A percentile compares a stretch with the other conserved stretches of the same genome.
phyloP scores from a whole-genome alignment of 2,329 filamentous ascomycete genomes.

The Penicillium sp. region DNA sequence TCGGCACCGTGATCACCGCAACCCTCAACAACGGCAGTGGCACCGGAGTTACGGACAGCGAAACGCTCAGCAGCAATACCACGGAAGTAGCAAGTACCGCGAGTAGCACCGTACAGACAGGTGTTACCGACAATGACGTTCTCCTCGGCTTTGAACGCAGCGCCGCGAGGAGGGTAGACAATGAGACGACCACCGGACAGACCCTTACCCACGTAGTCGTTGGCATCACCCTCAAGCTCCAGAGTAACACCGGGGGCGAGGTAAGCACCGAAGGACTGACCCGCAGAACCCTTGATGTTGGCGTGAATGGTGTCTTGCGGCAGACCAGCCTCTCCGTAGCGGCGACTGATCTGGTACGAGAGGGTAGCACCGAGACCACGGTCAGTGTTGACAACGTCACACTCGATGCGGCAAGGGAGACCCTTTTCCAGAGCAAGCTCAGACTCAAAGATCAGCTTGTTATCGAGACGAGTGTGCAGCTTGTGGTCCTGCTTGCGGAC shows the following conservation, averaged over 20 bases:
- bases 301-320: slow-evolving; percentile 93
- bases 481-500: slow-evolving; percentile 97
- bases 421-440: slow-evolving; percentile 95
- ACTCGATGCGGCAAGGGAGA: slow-evolving; percentile 88
- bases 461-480: slow-evolving; percentile 89
- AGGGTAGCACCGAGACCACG: slow-evolving; percentile 90
- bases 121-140: slow-evolving; percentile 93
- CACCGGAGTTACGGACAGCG: slow-evolving; percentile 94
- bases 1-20: slow-evolving; percentile 95
- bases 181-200: slow-evolving; percentile 91
- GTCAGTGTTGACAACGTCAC: slow-evolving; percentile 95
- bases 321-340: slow-evolving; percentile 84
- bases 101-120: slow-evolving; percentile 91
- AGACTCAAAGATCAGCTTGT: slow-evolving; percentile 94
- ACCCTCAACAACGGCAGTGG: slow-evolving; percentile 93
- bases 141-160: slow-evolving; percentile 94
- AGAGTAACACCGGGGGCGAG: slow-evolving; percentile 90
- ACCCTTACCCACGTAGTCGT: slow-evolving; percentile 97
- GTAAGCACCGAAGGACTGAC: slow-evolving; percentile 95
- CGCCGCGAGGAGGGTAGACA: slow-evolving; percentile 85
- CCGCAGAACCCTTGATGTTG: slow-evolving; percentile 94
- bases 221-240: slow-evolving; percentile 92
- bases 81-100: slow-evolving; percentile 92
- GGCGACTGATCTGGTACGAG: slow-evolving; percentile 93
- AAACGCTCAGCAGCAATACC: slow-evolving; percentile 96